Conservation (phyloP, 306 rosid species). For the Sicyos edulis region DNA sequence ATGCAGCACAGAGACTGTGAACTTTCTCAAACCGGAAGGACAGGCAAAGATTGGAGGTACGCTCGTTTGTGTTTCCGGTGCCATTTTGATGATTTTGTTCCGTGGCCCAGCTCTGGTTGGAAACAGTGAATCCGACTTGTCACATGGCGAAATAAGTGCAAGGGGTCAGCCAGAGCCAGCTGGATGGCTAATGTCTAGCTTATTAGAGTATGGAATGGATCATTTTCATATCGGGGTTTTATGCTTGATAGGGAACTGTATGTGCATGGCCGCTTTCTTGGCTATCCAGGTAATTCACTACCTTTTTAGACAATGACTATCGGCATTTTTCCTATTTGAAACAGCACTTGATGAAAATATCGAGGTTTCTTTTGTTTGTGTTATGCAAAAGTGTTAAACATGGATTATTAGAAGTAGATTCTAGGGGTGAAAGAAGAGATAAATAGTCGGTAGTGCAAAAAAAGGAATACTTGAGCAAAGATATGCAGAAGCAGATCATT, state of each 20-base stretch:
- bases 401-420: not conserved
- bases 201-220: conserved; percentile 50
- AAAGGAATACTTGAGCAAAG: not conserved
- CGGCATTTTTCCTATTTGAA: not conserved
- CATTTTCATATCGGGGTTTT: conserved; percentile 74
- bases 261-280: conserved; percentile 88
- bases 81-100: conserved; percentile 67
- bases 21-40: conserved; percentile 64
- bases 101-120: conserved; percentile 73
- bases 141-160: conserved; percentile 54
- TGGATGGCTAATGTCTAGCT: conserved; percentile 60
- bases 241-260: conserved; percentile 85
- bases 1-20: conserved; percentile 93
- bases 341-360: conserved; percentile 2
- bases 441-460: not conserved
- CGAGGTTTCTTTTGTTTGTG: not conserved
- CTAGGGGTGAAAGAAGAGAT: no score
- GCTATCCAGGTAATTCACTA: conserved; percentile 64
- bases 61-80: conserved; percentile 69
- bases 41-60: conserved; percentile 84
- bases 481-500: not conserved
- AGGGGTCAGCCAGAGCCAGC: conserved; percentile 81
- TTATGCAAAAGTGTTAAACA: not conserved
- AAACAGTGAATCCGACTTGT: conserved; percentile 29
- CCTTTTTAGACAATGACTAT: not conserved